These are phyloP conservation scores for Saturnispora ahearnii DNA, from an alignment of 805 yeast genomes.

Conservation along the genomic window DNA sequence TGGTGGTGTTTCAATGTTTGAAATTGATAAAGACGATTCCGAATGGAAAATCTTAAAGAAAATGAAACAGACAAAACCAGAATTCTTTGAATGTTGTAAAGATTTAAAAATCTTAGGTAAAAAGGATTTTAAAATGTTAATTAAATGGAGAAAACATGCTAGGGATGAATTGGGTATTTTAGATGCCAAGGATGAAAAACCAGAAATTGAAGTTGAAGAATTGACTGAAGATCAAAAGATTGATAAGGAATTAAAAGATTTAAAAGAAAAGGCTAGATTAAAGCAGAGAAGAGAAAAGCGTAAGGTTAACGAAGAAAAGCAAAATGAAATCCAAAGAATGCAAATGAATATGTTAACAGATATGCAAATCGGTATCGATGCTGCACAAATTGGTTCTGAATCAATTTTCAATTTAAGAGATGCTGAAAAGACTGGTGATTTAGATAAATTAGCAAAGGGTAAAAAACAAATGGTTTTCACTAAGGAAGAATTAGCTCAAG, in stretches of 20 bases:
- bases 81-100: conserved; percentile 72
- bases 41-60: conserved; percentile 67
- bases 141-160: conserved; percentile 85
- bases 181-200: conserved; percentile 41
- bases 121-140: conserved; percentile 78
- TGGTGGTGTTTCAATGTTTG: conserved; percentile 63
- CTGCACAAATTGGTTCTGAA: conserved; percentile 70
- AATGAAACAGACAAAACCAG: conserved; percentile 69
- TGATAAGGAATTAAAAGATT: conserved; percentile 70
- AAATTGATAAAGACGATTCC: conserved; percentile 50
- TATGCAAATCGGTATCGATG: conserved; percentile 87
- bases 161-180: conserved; percentile 68
- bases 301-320: conserved; percentile 70
- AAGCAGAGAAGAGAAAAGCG: conserved; percentile 75
- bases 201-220: conserved; percentile 56
- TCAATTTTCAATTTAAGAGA: conserved; percentile 71
- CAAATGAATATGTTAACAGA: conserved; percentile 96
- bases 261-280: conserved; percentile 62
- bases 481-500: conserved; percentile 34
- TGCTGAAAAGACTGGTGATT: conserved; percentile 84
- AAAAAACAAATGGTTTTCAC: conserved; percentile 56
- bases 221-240: conserved; percentile 84
- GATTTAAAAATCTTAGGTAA: conserved; percentile 92
- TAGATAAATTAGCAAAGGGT: conserved; percentile 67
- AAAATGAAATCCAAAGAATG: conserved; percentile 81